Percentiles rank a stretch among this genome's conserved stretches.
phyloP scores from a whole-genome alignment of 768 basidiomycete genomes.

The Hemileccinum rubropunctum region DNA sequence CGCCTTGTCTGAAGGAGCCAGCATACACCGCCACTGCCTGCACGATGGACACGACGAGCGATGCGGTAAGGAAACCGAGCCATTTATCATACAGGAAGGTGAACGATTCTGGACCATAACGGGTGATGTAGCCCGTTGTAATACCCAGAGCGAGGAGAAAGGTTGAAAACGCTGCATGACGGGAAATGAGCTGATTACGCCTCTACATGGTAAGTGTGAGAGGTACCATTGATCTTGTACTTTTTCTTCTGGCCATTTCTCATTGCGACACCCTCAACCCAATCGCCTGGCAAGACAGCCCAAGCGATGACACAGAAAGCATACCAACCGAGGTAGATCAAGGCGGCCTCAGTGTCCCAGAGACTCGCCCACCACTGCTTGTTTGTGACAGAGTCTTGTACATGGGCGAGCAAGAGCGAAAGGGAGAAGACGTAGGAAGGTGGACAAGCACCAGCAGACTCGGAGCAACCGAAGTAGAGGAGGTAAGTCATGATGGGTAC shows the following conservation, averaged over 20 bases:
- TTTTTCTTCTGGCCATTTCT: constrained; percentile 72
- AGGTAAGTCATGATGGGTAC: constrained; percentile 72
- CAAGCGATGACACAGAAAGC: constrained; percentile 81
- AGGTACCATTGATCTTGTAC: constrained; percentile 94
- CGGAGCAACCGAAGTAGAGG: constrained; percentile 77
- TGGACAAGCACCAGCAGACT: constrained; percentile 66
- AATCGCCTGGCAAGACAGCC: constrained; percentile 73
- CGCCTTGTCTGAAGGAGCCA: constrained; percentile 63
- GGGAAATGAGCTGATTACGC: not conserved
- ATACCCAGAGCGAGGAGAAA: constrained; percentile 79
- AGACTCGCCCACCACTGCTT: constrained; percentile 66
- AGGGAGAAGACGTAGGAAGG: constrained; percentile 45
- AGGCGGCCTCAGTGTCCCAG: constrained; percentile 78
- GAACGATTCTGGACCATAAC: constrained; percentile 75
- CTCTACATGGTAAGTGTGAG: not conserved
- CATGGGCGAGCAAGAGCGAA: constrained; percentile 30
- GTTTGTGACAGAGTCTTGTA: constrained; percentile 47
- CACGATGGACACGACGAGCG: constrained; percentile 70
- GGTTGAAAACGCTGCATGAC: constrained; percentile 73
- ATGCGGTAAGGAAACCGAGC: constrained; percentile 83
- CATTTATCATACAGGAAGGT: constrained; percentile 92
- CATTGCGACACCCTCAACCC: constrained; percentile 65
- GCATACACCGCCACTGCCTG: constrained; percentile 75
- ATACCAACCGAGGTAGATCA: constrained; percentile 88
- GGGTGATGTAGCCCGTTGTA: constrained; percentile 62